Base-by-base conservation (phyloP, 371 early-diverging fungal genomes). In the Mucor racemosus region DNA sequence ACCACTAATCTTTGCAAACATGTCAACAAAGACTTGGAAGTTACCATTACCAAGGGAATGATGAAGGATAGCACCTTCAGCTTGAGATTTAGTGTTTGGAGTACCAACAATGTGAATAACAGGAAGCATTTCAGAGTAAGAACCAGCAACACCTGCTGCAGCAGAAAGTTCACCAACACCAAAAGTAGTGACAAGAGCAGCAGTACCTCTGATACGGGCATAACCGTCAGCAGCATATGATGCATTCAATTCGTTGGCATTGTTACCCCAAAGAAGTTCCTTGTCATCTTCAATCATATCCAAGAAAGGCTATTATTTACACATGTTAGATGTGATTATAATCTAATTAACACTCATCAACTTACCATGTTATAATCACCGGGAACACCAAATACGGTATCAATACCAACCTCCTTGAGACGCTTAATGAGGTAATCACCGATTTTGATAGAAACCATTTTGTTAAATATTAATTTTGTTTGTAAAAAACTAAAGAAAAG, bases 1-100 rank as follows among this genome's bases (percentile, higher is more conserved):
- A 4, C 69, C 68, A 5, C 76, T 72, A 34, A 84, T 71, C 62
- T 63, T 68, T 31, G 71, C 50, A 54, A 64, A 78, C 78, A 83
- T 83, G 7, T 75, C 55, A 13, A 53, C 58, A 58, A 82, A 84
- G 31, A 79, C 76, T 13, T 67, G 46, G 64, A 80, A 86, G 57
- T 86, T 76, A 35, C 86, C 86, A 57, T 86, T 78, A 15, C 86
- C 86, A 31, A 86, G 74, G 7, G 86, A 77, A 53, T 86, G 86
- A 53, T 86, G 86, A 17, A 84, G 64, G n/a, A 81, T 59, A 17
- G 81, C 81, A 40, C 82, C 80, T 1, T 60, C 46, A 9, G 77
- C 69, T 67, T 80, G 82, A 41, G 76, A 70, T 53, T 62, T 69
- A 38, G 79, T 81, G 39, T 63, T 76, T n/a, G 81, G 79, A 21